Base-by-base conservation (phyloP, 1,284 basidiomycete species). In the Chalciporus sp. region DNA sequence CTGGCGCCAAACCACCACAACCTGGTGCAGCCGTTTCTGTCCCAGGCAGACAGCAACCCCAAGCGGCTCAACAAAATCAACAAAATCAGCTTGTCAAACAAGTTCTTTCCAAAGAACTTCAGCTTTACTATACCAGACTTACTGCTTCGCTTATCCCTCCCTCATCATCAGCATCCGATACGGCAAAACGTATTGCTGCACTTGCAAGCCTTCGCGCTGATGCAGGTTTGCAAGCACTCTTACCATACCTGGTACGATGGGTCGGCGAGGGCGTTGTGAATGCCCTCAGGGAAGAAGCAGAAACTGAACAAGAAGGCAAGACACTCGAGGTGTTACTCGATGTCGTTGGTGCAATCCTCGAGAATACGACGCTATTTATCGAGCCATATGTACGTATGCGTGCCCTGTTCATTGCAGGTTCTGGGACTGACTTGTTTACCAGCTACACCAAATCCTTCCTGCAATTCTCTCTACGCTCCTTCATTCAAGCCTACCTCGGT, bases 221-320 rank as follows among this genome's bases (percentile, higher is more conserved):
- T 64, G 93, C 95, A 3, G 96, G 96, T 16, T 72, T 99, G 50
- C 93, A 95, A 59, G 92, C 94, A 8, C 80, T 99, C n/a, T 76
- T 99, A 17, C 94, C 95, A 0, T 99, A 99, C 70, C 80, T 99
- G 28, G 92, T 98, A 43, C 88, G 94, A 47, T 99, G 96, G 94
- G 84, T 96, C 1, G 92, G 88, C 7, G 94, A 98, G 68, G 93
- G 88, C 33, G 89, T 93, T 9, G 85, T 90, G n/a, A 79, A 74
- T 9, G 80, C 82, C 0, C 69, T 91, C 47, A 83, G 81, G 57
- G 83, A 86, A 42, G 83, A 83, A 7, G 67, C 75, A 14, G 77
- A 84, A 58, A 73, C 76, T 49, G 84, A 92, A 61, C 72, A 74
- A 56, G 82, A 90, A 54, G 86, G 88, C 7, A 78, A 77, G 53